Conservation (phyloP, 177 flowering plant genomes). For the Telopea speciosissima region DNA sequence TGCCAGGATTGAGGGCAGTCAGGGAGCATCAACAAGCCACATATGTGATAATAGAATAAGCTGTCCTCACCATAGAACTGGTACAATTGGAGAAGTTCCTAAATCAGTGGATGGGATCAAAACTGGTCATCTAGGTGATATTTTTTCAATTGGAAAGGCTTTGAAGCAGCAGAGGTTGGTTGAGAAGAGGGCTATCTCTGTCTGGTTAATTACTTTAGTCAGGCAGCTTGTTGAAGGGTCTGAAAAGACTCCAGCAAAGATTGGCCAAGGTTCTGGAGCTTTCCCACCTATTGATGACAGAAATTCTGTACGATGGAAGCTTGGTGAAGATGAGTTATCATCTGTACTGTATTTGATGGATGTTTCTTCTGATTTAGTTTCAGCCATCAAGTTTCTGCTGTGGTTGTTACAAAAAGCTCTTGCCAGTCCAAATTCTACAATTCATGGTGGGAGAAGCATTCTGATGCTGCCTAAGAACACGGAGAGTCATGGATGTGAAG, state of each 20-base stretch:
- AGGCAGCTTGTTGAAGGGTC: constrained; percentile 66
- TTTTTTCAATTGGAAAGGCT: constrained; percentile 65
- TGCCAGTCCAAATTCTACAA: constrained; percentile 33
- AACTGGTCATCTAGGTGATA: constrained; percentile 30
- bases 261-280: constrained; percentile 47
- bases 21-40: constrained; percentile 99
- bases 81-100: constrained; percentile 53
- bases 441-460: constrained; percentile 56
- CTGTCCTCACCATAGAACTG: constrained; percentile 75
- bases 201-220: constrained; percentile 61
- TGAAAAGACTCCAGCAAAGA: constrained; percentile 46
- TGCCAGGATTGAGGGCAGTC: constrained; percentile 92
- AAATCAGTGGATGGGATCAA: constrained; percentile 37
- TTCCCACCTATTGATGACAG: constrained; percentile 49
- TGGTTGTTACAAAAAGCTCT: constrained; percentile 82
- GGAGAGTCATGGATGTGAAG: constrained; percentile 64
- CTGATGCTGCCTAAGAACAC: constrained; percentile 43
- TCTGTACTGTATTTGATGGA: constrained; percentile 73
- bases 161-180: constrained; percentile 54
- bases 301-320: constrained; percentile 63
- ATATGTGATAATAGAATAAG: constrained; percentile 70
- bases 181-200: constrained; percentile 54
- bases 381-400: constrained; percentile 61
- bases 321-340: constrained; percentile 84
- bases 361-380: constrained; percentile 59